phyloP scores from a whole-genome alignment of 2,329 filamentous ascomycete species.

The Hypomyces perniciosus region DNA sequence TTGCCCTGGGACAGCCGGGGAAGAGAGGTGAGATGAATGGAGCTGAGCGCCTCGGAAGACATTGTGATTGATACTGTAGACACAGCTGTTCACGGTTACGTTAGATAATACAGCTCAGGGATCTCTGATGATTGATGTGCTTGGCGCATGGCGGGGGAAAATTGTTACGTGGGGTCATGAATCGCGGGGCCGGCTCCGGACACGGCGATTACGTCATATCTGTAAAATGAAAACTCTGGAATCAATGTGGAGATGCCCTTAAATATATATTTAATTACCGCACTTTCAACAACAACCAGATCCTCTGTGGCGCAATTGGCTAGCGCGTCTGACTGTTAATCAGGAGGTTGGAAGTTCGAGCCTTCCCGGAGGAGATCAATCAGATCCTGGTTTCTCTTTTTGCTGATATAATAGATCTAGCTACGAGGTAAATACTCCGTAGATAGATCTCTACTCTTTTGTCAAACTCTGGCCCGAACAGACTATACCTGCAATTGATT shows the following conservation, averaged over 20 bases:
- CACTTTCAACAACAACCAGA: background rate
- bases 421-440: no score
- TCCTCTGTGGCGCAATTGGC: slow-evolving; percentile 44
- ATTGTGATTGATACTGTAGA: background rate
- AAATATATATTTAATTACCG: background rate
- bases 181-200: no score
- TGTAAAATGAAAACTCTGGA: no score
- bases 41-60: background rate
- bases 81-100: no score
- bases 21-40: background rate
- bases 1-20: slow-evolving; percentile 1
- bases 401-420: background rate
- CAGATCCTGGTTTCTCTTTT: background rate
- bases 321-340: slow-evolving; percentile 56
- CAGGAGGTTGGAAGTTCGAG: slow-evolving; percentile 17
- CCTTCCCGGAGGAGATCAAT: slow-evolving; percentile 13
- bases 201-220: no score
- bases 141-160: no score
- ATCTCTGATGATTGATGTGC: no score
- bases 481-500: no score
- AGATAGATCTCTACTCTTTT: no score
- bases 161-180: no score
- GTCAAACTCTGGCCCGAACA: no score
- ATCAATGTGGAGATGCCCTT: background rate
- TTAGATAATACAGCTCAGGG: no score